phyloP scores from a whole-genome alignment of 169 alveolate species.

The Eimeria acervulina region DNA sequence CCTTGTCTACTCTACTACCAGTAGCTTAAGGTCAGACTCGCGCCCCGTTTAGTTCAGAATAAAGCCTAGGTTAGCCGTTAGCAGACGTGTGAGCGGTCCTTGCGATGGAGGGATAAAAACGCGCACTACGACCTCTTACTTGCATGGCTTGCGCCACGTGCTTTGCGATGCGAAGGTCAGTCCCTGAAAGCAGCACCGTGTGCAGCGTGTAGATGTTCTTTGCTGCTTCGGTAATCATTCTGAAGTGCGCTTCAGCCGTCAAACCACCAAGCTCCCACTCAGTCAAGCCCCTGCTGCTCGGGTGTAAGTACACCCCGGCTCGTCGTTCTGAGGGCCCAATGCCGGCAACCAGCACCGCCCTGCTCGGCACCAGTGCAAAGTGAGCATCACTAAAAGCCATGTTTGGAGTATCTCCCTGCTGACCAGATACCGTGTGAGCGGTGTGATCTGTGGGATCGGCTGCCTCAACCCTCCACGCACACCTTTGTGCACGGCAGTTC shows the following conservation, averaged over 20 bases:
- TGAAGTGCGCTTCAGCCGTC: constrained; percentile 44
- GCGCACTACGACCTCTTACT: background rate
- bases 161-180: constrained; percentile 2
- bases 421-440: background rate
- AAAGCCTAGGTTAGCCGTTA: background rate
- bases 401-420: background rate
- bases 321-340: background rate
- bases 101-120: background rate
- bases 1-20: background rate
- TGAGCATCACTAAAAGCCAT: background rate
- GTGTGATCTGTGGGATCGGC: background rate
- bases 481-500: constrained; percentile 25
- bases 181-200: background rate
- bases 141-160: constrained; percentile 8
- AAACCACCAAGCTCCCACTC: constrained; percentile 49
- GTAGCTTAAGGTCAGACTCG: background rate
- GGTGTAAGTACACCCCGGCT: constrained; percentile 51
- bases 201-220: background rate
- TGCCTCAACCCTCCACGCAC: constrained; percentile 27
- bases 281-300: constrained; percentile 45
- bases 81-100: background rate
- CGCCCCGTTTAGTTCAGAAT: background rate
- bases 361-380: background rate
- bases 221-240: constrained; percentile 46
- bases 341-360: constrained; percentile 33